phyloP scores from a whole-genome alignment of 2,329 filamentous ascomycete genomes.

The Kalmusia sp. region DNA sequence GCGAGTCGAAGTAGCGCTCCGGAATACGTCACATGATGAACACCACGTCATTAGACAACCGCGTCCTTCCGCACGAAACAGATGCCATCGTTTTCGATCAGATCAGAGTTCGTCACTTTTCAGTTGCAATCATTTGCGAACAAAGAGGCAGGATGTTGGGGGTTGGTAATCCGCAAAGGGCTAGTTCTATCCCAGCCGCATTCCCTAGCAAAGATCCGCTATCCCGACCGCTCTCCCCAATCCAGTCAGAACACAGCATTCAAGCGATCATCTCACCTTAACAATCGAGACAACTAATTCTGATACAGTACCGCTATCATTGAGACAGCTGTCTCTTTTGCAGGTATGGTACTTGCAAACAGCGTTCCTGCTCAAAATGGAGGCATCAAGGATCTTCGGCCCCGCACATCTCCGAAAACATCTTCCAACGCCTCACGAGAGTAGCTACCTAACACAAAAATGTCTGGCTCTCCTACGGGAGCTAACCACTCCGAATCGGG shows the following conservation, averaged over 20 bases:
- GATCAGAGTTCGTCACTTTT: background rate
- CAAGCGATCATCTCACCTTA: background rate
- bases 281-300: background rate
- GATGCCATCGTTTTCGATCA: background rate
- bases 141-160: background rate
- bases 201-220: too few relatives aligned
- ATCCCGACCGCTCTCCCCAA: background rate
- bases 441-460: slow-evolving; percentile 19
- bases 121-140: background rate
- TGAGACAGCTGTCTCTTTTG: background rate
- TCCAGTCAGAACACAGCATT: background rate
- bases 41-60: too few relatives aligned
- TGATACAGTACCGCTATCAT: background rate
- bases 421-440: slow-evolving; percentile 20
- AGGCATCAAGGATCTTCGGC: slow-evolving; percentile 25
- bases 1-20: background rate
- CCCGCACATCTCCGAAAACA: slow-evolving; percentile 31
- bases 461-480: slow-evolving; percentile 40
- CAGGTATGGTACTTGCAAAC: background rate
- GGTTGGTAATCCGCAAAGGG: background rate
- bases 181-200: background rate
- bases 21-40: background rate
- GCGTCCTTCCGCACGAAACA: too few relatives aligned
- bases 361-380: background rate
- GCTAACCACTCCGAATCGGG: slow-evolving; percentile 28